A percentile compares a stretch with the other conserved stretches of the same genome.
Evolutionary conservation across 305 asterid species (phyloP).

Genomic region (Fraxinus albicans): DNA sequence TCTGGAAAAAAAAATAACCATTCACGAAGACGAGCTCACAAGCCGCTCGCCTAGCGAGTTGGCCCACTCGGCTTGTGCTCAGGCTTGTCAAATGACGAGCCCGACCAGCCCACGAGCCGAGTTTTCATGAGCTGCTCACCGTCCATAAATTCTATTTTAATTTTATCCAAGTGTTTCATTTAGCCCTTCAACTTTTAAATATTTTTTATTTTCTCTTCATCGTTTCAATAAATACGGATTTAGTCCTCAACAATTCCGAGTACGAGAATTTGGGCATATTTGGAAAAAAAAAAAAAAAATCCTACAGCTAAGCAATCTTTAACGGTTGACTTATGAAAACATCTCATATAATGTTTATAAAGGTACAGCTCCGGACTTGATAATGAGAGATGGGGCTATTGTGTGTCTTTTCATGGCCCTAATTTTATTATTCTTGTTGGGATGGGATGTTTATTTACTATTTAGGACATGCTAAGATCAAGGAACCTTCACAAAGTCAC

Average conservation of each 20-base stretch:
- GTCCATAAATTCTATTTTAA: no score
- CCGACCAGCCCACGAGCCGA: no score
- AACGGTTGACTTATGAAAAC: conserved; percentile 41
- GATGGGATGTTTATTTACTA: conserved; percentile 20
- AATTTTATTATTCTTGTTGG: conserved; percentile 15
- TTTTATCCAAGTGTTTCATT: not conserved
- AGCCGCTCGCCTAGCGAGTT: no score
- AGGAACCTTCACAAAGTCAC: conserved; percentile 30
- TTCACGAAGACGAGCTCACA: no score
- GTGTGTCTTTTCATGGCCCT: conserved; percentile 40
- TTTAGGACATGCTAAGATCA: conserved; percentile 21
- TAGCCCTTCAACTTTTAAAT: not conserved
- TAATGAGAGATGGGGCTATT: conserved; percentile 33
- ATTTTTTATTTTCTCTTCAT: not conserved
- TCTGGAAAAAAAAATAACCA: no score
- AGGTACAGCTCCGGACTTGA: conserved; percentile 29
- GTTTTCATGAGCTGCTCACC: no score
- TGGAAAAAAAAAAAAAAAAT: not conserved
- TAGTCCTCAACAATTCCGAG: not conserved
- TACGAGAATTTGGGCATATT: conserved; percentile 21
- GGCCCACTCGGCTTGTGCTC: no score
- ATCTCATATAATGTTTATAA: conserved; percentile 28
- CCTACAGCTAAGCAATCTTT: conserved; percentile 34
- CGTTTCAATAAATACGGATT: not conserved
- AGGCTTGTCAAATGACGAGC: no score